These are phyloP conservation scores for Arthrobotrys sinensis DNA, from an alignment of 2,329 filamentous ascomycete species.

Conservation along the genomic window DNA sequence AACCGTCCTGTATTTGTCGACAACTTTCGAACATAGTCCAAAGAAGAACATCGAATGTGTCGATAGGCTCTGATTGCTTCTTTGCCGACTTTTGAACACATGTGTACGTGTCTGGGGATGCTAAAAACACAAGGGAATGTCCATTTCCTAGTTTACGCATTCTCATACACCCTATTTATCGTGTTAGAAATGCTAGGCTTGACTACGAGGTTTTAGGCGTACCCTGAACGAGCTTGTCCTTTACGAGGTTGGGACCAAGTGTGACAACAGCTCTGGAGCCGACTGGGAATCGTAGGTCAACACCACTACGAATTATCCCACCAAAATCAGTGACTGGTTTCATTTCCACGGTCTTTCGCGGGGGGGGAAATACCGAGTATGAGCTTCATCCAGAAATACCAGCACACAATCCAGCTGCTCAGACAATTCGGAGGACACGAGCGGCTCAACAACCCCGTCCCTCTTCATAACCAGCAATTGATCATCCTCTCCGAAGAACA, in stretches of 20 bases:
- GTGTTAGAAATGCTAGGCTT: neutral
- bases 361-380: slow-evolving; percentile 74
- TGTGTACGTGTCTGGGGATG: slow-evolving; percentile 72
- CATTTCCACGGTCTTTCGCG: slow-evolving; percentile 64
- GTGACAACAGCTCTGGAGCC: slow-evolving; percentile 70
- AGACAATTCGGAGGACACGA: slow-evolving; percentile 75
- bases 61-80: slow-evolving; percentile 65
- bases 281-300: slow-evolving; percentile 34
- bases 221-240: slow-evolving; percentile 80
- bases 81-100: slow-evolving; percentile 69
- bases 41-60: slow-evolving; percentile 72
- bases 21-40: slow-evolving; percentile 76
- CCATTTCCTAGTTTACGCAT: slow-evolving; percentile 78
- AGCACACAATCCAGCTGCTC: slow-evolving; percentile 74
- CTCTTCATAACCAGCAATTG: slow-evolving; percentile 73
- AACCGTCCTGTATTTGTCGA: slow-evolving; percentile 69
- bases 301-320: slow-evolving; percentile 74
- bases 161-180: slow-evolving; percentile 71
- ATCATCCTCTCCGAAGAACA: slow-evolving; percentile 76
- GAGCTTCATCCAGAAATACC: slow-evolving; percentile 79
- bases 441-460: slow-evolving; percentile 67
- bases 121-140: slow-evolving; percentile 73
- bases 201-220: neutral
- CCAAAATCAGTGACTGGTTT: slow-evolving; percentile 75
- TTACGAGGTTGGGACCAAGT: slow-evolving; percentile 76